Percentiles rank a stretch among this genome's conserved stretches.
Evolutionary conservation across 805 yeast species (phyloP).

Genomic region (Candida vaughaniae): DNA sequence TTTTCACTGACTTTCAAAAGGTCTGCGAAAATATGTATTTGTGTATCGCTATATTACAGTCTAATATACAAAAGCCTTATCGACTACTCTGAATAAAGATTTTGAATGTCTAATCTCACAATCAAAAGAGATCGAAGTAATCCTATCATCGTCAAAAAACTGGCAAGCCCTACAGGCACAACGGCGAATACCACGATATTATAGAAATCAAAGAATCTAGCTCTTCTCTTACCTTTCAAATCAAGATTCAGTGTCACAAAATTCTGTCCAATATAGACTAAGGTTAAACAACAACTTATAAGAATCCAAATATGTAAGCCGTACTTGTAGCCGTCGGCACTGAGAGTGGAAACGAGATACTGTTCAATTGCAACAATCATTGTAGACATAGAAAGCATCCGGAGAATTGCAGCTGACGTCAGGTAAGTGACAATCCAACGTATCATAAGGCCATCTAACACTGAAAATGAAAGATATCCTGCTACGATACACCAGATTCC

Average conservation of each 20-base stretch:
- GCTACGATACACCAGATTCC: slow-evolving; percentile 94
- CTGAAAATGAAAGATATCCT: slow-evolving; percentile 78
- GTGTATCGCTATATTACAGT: neutral
- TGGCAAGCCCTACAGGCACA: slow-evolving; percentile 95
- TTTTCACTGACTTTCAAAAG: too few relatives aligned
- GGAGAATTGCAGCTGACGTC: slow-evolving; percentile 80
- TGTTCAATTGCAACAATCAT: slow-evolving; percentile 70
- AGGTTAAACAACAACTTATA: slow-evolving; percentile 80
- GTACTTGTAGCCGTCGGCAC: slow-evolving; percentile 67
- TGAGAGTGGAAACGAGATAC: slow-evolving; percentile 59
- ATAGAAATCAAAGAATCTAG: slow-evolving; percentile 79
- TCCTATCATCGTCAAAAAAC: slow-evolving; percentile 89
- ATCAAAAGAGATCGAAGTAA: slow-evolving; percentile 73
- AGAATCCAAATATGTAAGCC: slow-evolving; percentile 89
- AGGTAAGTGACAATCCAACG: slow-evolving; percentile 93
- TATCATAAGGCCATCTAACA: slow-evolving; percentile 84
- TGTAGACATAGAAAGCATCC: slow-evolving; percentile 81
- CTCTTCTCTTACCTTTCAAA: slow-evolving; percentile 42
- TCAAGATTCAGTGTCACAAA: slow-evolving; percentile 79
- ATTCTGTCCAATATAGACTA: slow-evolving; percentile 79
- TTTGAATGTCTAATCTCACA: slow-evolving; percentile 60
- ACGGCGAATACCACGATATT: slow-evolving; percentile 94
- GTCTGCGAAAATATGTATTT: too few relatives aligned
- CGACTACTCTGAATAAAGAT: neutral
- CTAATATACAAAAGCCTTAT: slow-evolving; percentile 7